Conservation (phyloP, 2,329 filamentous ascomycete genomes). For the Sporothrix luriei region DNA sequence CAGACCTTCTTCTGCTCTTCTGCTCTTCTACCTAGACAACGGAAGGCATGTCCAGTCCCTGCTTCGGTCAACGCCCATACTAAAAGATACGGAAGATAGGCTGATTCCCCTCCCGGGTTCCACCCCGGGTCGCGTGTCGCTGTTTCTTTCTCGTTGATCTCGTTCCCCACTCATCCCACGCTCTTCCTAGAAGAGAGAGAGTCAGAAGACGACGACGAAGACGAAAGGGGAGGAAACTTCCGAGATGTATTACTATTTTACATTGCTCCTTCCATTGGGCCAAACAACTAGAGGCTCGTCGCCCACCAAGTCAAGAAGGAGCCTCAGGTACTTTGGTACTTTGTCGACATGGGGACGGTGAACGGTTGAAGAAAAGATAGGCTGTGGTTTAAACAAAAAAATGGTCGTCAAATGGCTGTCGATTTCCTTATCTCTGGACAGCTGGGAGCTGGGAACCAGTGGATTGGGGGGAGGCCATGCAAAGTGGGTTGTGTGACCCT, state of each 20-base stretch:
- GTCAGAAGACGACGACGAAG: not conserved
- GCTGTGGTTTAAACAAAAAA: not conserved
- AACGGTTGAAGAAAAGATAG: not conserved
- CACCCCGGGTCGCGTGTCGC: slow-evolving; percentile 17
- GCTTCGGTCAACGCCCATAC: not conserved
- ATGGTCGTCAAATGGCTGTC: slow-evolving; percentile 33
- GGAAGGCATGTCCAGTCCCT: not conserved
- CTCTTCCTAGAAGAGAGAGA: not conserved
- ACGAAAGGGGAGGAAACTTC: not conserved
- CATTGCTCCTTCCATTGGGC: not conserved
- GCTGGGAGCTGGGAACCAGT: not conserved
- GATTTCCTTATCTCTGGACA: slow-evolving; percentile 36
- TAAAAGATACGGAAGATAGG: slow-evolving; percentile 22
- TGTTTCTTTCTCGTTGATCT: not conserved
- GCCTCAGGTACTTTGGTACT: not conserved
- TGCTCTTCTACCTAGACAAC: not conserved
- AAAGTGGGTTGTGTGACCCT: slow-evolving; percentile 9
- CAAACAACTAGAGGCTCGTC: not conserved
- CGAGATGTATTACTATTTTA: no score
- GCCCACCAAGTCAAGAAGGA: not conserved
- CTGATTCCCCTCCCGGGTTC: not conserved
- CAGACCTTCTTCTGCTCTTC: not conserved
- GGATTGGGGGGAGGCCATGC: slow-evolving; percentile 11
- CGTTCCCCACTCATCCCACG: slow-evolving; percentile 26
- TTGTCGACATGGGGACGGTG: no score